Base-by-base conservation (phyloP, 2,329 filamentous ascomycete genomes). In the Venturia carpophila region DNA sequence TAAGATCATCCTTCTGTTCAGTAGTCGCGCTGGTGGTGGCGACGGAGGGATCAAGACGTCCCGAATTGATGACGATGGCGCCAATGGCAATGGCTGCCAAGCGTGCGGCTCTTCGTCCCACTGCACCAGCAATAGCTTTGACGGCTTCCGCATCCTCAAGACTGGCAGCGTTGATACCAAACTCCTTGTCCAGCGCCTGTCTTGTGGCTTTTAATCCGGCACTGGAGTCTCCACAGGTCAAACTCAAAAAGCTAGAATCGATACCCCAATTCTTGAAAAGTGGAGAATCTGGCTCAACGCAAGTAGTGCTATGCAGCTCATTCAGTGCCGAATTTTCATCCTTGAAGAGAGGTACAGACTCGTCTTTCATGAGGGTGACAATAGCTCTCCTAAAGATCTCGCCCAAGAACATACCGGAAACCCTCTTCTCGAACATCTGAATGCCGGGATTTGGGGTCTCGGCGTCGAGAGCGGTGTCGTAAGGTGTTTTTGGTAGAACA, bases 391-490 rank as follows among this genome's bases (percentile, higher is more conserved):
- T 89, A 65, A 97, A 83, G 68, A 97, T 92, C 76, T 99, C 94
- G 64, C 94, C 94, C 61, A 99, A 78, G 79, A 97, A 99, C 93
- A 99, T 97, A 75, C 94, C 94, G 0, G 92, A 96, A 19, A 99
- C 89, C 60, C 93, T 89, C 83, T 99, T 99, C 80, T 99, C 94
- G 73, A 97, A 99, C 90, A 97, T 96, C 74, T 99, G 94, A 67
- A 96, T 86, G 34, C 94, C 94, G 0, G 92, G 93, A 76, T 99
- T 97, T 70, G 91, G 86, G 69, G 88, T 94, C 67, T 88, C 85
- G 65, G 80, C 79, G 76, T 99, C 93, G 30, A 99, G 82, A 66
- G 86, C 83, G 62, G 81, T 79, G 74, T 99, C 94, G 79, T 91
- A 97, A 0, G 85, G 79, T 0, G 93, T 97, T 71, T 87, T 88